Conservation (phyloP, 2,329 filamentous ascomycete species). For the Chrysosporium keratinophilum region DNA sequence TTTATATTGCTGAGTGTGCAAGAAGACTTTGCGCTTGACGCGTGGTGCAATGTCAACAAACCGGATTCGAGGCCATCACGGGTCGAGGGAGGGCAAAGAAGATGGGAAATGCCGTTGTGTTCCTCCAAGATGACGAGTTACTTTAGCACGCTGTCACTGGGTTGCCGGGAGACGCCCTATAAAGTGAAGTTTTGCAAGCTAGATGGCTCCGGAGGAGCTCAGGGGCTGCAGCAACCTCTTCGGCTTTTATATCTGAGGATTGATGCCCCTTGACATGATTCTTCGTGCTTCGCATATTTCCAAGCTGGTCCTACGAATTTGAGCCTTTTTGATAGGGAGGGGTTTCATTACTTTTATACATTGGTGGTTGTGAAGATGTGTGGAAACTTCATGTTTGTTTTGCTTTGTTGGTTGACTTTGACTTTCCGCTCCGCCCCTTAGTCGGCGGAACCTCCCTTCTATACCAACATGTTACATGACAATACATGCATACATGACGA, state of each 20-base stretch:
- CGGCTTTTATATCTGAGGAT: too few relatives aligned
- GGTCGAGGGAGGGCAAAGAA: not conserved
- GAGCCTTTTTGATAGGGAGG: too few relatives aligned
- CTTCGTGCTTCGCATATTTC: too few relatives aligned
- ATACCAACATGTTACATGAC: not conserved
- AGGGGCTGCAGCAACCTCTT: too few relatives aligned
- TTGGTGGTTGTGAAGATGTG: not conserved
- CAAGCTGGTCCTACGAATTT: too few relatives aligned
- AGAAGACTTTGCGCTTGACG: not conserved
- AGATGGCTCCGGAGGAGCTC: too few relatives aligned
- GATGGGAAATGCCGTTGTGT: conserved; percentile 1
- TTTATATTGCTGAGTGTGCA: conserved; percentile 6
- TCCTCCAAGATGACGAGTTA: not conserved
- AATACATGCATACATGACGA: not conserved
- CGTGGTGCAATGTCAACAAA: conserved; percentile 3
- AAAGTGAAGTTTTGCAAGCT: too few relatives aligned
- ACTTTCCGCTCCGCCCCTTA: conserved; percentile 7
- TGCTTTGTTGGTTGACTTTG: not conserved
- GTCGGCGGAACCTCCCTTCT: not conserved
- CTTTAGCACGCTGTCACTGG: not conserved
- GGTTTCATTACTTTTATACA: not conserved
- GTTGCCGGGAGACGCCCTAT: too few relatives aligned
- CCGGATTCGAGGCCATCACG: not conserved
- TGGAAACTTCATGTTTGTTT: not conserved
- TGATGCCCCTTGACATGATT: too few relatives aligned